These are phyloP conservation scores for Macaranga tanarius DNA, from an alignment of 441 rosid species.

Conservation along the genomic window DNA sequence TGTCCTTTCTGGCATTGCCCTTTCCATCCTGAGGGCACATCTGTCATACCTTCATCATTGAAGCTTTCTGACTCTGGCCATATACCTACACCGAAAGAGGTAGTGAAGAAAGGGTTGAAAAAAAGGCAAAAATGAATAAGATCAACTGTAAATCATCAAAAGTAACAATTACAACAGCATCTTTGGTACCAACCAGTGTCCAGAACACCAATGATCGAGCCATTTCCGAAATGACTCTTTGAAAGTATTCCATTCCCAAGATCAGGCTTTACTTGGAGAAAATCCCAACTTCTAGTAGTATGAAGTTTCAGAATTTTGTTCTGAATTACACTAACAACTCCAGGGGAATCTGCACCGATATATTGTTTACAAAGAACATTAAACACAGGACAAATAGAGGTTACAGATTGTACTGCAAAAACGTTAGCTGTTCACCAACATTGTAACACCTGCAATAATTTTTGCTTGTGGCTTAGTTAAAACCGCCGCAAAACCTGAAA, in stretches of 20 bases:
- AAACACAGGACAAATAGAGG: not conserved
- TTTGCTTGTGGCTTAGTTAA: slow-evolving; percentile 55
- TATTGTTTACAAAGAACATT: too few relatives aligned
- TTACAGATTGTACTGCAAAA: not conserved
- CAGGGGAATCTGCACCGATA: slow-evolving; percentile 38
- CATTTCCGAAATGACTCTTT: slow-evolving; percentile 54
- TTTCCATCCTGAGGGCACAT: slow-evolving; percentile 55
- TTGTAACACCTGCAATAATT: slow-evolving; percentile 43
- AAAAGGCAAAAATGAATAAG: too few relatives aligned
- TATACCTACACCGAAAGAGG: slow-evolving; percentile 36
- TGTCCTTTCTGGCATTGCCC: slow-evolving; percentile 51
- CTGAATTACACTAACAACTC: slow-evolving; percentile 52
- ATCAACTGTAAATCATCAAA: too few relatives aligned
- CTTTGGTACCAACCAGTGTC: slow-evolving; percentile 47
- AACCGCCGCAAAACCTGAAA: slow-evolving; percentile 72
- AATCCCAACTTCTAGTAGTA: slow-evolving; percentile 69
- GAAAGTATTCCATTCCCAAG: slow-evolving; percentile 36
- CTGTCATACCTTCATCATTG: slow-evolving; percentile 49
- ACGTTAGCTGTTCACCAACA: not conserved
- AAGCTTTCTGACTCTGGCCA: slow-evolving; percentile 68
- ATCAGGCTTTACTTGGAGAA: slow-evolving; percentile 49
- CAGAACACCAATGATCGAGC: slow-evolving; percentile 51
- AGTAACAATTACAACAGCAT: too few relatives aligned
- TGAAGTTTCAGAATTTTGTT: slow-evolving; percentile 46
- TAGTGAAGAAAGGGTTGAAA: too few relatives aligned